Percentiles rank a stretch among this genome's conserved stretches.
Evolutionary conservation across 2,329 filamentous ascomycete genomes (phyloP).

Genomic region (Calonectria leucothoes): DNA sequence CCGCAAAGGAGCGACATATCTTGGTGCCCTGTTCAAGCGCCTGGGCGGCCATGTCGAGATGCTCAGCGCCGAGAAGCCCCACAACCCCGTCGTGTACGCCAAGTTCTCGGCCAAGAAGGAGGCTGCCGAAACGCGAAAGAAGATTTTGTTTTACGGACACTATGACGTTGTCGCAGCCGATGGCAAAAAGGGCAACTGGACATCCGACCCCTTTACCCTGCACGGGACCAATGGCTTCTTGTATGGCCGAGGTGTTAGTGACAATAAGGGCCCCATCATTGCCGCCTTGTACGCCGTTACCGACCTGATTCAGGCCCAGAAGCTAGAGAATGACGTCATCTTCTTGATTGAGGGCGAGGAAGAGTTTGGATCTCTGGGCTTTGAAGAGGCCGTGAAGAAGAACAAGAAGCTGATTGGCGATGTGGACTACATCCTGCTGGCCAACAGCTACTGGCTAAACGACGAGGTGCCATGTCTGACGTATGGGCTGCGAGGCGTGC

Average conservation of each 20-base stretch:
- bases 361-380: slow-evolving; percentile 92
- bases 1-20: slow-evolving; percentile 88
- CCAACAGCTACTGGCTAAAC: slow-evolving; percentile 99
- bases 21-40: slow-evolving; percentile 90
- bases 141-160: slow-evolving; percentile 96
- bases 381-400: slow-evolving; percentile 82
- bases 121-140: slow-evolving; percentile 76
- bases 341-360: slow-evolving; percentile 98
- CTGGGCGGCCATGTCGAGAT: slow-evolving; percentile 91
- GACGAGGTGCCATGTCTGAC: slow-evolving; percentile 96
- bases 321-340: slow-evolving; percentile 86
- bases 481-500: slow-evolving; percentile 91
- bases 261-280: slow-evolving; percentile 97
- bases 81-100: slow-evolving; percentile 94
- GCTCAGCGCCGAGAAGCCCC: slow-evolving; percentile 81
- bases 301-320: slow-evolving; percentile 86
- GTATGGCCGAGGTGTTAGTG: slow-evolving; percentile 95
- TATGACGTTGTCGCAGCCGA: slow-evolving; percentile 97
- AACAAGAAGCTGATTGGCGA: slow-evolving; percentile 88
- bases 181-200: slow-evolving; percentile 84
- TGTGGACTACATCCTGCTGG: slow-evolving; percentile 93
- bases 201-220: slow-evolving; percentile 88
- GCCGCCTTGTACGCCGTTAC: slow-evolving; percentile 94
- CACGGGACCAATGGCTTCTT: slow-evolving; percentile 91
- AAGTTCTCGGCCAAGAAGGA: slow-evolving; percentile 83